A percentile compares a stretch with the other conserved stretches of the same genome.
Evolutionary conservation across 805 yeast species (phyloP).

Genomic region (Ogataea neopini): DNA sequence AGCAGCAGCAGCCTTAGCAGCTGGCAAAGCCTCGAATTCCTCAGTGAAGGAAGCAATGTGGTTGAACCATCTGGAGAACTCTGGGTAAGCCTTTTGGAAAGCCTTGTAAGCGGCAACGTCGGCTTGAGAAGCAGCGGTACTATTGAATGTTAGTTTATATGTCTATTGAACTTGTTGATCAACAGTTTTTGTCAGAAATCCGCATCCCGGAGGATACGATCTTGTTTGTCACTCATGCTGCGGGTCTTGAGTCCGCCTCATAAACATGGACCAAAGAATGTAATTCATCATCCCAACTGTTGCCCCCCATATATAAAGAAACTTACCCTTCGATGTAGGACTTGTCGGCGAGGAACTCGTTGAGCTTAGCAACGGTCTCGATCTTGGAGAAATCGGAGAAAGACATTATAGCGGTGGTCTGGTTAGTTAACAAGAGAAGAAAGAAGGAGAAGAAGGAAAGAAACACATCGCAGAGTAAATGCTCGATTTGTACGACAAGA

Average conservation of each 20-base stretch:
- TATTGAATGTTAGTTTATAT: constrained; percentile 31
- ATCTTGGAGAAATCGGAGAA: constrained; percentile 79
- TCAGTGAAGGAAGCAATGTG: constrained; percentile 93
- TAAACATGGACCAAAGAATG: constrained; percentile 90
- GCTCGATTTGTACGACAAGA: not conserved
- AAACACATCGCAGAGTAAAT: not conserved
- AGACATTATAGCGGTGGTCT: constrained; percentile 50
- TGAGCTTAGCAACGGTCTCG: constrained; percentile 71
- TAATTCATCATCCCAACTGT: constrained; percentile 15
- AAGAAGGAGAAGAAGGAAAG: not conserved
- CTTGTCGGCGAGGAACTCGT: constrained; percentile 87
- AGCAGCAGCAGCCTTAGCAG: constrained; percentile 52
- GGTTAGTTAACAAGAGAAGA: not conserved
- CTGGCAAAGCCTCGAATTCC: constrained; percentile 81
- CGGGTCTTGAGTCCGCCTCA: constrained; percentile 96
- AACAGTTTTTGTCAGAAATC: constrained; percentile 23
- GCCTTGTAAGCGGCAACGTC: constrained; percentile 94
- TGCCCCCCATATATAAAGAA: not conserved
- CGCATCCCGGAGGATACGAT: constrained; percentile 42
- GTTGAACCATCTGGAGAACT: constrained; percentile 97
- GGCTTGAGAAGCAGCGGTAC: constrained; percentile 91
- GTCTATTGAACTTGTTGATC: not conserved
- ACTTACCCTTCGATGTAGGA: constrained; percentile 96
- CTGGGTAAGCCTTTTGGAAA: constrained; percentile 88
- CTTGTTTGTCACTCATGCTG: constrained; percentile 79